A percentile compares a stretch with the other conserved stretches of the same genome.
These are phyloP conservation scores for Metschnikowia anglica DNA, from an alignment of 805 yeast species.

Conservation along the genomic window DNA sequence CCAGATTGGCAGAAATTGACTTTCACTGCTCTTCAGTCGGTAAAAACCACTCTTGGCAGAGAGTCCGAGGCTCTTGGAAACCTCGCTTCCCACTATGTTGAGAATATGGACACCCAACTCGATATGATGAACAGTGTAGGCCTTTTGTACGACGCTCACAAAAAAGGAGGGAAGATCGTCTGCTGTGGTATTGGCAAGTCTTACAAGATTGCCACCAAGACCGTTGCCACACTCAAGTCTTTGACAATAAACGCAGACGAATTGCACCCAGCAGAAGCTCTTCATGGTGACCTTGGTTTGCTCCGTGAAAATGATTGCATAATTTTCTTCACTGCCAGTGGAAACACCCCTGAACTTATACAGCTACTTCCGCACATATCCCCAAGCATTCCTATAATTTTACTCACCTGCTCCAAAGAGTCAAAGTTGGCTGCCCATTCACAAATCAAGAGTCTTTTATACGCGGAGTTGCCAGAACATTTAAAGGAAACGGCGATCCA, in stretches of 20 bases:
- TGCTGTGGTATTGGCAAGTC: conserved; percentile 86
- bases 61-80: conserved; percentile 50
- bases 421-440: conserved; percentile 54
- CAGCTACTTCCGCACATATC: conserved; percentile 59
- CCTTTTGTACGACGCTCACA: conserved; percentile 30
- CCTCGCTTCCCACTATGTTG: conserved; percentile 45
- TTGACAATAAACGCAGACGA: conserved; percentile 65
- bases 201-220: conserved; percentile 71
- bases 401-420: conserved; percentile 61
- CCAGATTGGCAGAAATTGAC: conserved; percentile 15
- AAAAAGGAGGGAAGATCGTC: conserved; percentile 64
- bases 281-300: conserved; percentile 87
- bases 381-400: conserved; percentile 49
- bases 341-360: conserved; percentile 76
- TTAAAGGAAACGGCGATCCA: conserved; percentile 62
- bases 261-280: conserved; percentile 82
- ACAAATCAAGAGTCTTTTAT: conserved; percentile 51
- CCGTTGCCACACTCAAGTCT: conserved; percentile 81
- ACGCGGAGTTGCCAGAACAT: conserved; percentile 59
- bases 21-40: conserved; percentile 32
- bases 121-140: conserved; percentile 46
- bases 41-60: conserved; percentile 39
- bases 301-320: conserved; percentile 58
- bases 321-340: conserved; percentile 73
- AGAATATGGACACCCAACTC: conserved; percentile 44